Conservation (phyloP, 257 asterid genomes). For the Nicotiana undulata region DNA sequence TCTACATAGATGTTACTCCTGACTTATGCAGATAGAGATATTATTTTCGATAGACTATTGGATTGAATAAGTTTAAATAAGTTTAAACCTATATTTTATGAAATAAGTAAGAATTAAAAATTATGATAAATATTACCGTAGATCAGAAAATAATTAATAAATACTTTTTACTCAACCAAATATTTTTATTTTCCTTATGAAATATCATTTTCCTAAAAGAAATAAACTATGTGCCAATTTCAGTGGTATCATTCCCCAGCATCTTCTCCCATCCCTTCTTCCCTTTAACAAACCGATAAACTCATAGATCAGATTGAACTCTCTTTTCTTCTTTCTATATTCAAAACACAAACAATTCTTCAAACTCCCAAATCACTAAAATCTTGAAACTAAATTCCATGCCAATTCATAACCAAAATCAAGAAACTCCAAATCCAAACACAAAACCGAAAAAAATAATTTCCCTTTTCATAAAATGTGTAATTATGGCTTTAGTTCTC, state of each 20-base stretch:
- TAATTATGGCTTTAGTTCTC: conserved; percentile 49
- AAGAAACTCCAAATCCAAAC: conserved; percentile 8
- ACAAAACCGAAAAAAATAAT: conserved; percentile 23
- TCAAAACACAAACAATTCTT: not conserved
- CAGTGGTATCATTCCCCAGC: not conserved
- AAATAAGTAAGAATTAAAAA: too few species aligned
- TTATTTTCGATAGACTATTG: too few species aligned
- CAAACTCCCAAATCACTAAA: not conserved
- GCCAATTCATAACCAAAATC: conserved; percentile 5
- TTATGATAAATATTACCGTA: too few species aligned
- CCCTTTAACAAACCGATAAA: not conserved
- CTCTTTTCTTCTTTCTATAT: not conserved
- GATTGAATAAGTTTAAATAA: too few species aligned
- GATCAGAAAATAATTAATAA: too few species aligned
- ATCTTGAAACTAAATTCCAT: not conserved
- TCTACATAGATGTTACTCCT: too few species aligned
- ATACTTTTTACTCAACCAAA: too few species aligned
- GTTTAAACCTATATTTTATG: too few species aligned
- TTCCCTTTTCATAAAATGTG: conserved; percentile 57
- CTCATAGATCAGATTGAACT: not conserved
- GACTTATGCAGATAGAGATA: too few species aligned
- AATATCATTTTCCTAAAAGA: not conserved
- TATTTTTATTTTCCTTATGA: too few species aligned
- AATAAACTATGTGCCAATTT: not conserved
- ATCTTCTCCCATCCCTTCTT: not conserved